Percentiles rank a stretch among this genome's conserved stretches.
phyloP scores from a whole-genome alignment of 1,284 basidiomycete species.

The Ustilago crameri region DNA sequence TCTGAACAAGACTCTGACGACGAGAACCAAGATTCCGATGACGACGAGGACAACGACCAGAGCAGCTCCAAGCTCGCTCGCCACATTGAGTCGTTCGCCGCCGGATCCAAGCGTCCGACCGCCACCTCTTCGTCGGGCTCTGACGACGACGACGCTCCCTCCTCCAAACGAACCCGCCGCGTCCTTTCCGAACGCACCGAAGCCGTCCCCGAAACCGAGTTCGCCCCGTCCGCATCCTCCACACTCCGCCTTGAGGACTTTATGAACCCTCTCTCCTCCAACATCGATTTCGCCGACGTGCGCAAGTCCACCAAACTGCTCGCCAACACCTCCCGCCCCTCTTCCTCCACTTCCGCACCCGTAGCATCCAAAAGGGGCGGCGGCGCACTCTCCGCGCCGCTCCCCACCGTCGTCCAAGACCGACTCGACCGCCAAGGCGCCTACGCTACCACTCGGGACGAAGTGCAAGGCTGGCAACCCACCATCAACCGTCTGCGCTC shows the following conservation, averaged over 20 bases:
- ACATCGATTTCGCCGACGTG: constrained; percentile 50
- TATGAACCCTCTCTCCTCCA: constrained; percentile 74
- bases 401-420: constrained; percentile 87
- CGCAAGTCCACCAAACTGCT: constrained; percentile 55
- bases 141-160: constrained; percentile 25
- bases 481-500: constrained; percentile 75
- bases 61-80: constrained; percentile 36
- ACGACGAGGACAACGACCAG: constrained; percentile 41
- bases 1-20: constrained; percentile 31
- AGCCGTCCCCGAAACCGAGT: constrained; percentile 76
- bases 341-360: constrained; percentile 70
- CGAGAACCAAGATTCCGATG: constrained; percentile 19
- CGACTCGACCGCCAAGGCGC: constrained; percentile 91
- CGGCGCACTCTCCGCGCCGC: constrained; percentile 82
- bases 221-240: constrained; percentile 58
- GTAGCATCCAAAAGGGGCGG: constrained; percentile 72
- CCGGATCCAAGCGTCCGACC: constrained; percentile 27
- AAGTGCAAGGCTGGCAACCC: constrained; percentile 91
- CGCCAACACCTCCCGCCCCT: constrained; percentile 6
- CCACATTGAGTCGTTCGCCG: constrained; percentile 42
- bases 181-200: constrained; percentile 79
- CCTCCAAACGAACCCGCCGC: constrained; percentile 73
- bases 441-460: constrained; percentile 89
- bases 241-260: constrained; percentile 75
- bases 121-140: constrained; percentile 13